phyloP scores from a whole-genome alignment of 495 filamentous ascomycete species.

The Pyronema omphalodes region DNA sequence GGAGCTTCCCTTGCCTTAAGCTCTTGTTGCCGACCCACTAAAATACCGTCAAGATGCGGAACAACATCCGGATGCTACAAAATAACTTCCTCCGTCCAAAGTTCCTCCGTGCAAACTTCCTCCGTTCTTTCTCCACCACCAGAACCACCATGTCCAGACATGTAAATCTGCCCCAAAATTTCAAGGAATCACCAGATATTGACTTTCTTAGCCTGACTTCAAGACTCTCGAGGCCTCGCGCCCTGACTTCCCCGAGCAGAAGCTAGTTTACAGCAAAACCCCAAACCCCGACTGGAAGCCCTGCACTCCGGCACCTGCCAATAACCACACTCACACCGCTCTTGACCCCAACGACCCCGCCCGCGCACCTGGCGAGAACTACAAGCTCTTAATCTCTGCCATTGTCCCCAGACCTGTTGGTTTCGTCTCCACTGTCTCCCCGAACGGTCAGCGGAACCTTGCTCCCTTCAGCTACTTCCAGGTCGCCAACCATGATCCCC shows the following conservation, averaged over 20 bases:
- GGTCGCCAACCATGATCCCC: constrained; percentile 74
- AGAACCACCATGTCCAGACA: too few relatives aligned
- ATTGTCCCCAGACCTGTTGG: constrained; percentile 66
- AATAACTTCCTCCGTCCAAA: too few relatives aligned
- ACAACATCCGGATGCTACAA: too few relatives aligned
- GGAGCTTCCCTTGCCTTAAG: too few relatives aligned
- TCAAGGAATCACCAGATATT: too few relatives aligned
- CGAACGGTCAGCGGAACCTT: constrained; percentile 43
- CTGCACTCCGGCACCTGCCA: constrained; percentile 57
- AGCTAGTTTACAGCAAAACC: constrained; percentile 43
- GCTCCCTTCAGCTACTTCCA: constrained; percentile 78
- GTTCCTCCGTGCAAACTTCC: too few relatives aligned
- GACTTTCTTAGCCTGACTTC: constrained; percentile 29
- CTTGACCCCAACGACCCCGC: constrained; percentile 68
- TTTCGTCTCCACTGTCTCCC: constrained; percentile 33
- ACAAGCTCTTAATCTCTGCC: constrained; percentile 78
- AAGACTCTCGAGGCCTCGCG: constrained; percentile 55
- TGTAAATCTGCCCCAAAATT: too few relatives aligned
- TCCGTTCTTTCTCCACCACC: too few relatives aligned
- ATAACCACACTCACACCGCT: constrained; percentile 39
- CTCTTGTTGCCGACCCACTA: too few relatives aligned
- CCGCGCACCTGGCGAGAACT: constrained; percentile 53
- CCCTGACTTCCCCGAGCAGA: constrained; percentile 40
- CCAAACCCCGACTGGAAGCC: constrained; percentile 55
- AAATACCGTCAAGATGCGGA: too few relatives aligned